A percentile compares a stretch with the other conserved stretches of the same genome.
Evolutionary conservation across 2,329 filamentous ascomycete species (phyloP).

Genomic region (Exophiala oligosperma): DNA sequence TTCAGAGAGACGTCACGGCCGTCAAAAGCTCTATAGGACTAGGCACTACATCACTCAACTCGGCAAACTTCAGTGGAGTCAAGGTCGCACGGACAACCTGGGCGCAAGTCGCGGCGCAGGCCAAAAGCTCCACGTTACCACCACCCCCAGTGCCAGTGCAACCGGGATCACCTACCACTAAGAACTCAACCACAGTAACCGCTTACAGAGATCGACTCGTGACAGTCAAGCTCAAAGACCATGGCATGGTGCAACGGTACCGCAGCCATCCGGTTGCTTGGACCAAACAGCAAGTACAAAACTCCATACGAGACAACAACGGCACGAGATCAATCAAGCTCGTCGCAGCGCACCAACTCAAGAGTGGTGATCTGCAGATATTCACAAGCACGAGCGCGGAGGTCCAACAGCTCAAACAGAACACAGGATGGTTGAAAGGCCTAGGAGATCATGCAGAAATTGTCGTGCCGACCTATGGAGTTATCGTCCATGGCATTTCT

Average conservation of each 20-base stretch:
- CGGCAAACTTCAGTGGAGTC: too few species aligned
- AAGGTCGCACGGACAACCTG: too few species aligned
- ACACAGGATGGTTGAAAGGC: background rate
- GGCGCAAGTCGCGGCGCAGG: too few species aligned
- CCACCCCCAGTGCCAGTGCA: too few species aligned
- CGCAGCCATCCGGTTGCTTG: background rate
- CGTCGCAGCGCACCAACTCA: slow-evolving; percentile 10
- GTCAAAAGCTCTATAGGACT: too few species aligned
- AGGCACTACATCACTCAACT: too few species aligned
- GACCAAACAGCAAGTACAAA: background rate
- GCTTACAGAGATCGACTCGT: background rate
- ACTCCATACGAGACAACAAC: background rate
- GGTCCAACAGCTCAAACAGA: background rate
- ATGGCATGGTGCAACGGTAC: slow-evolving; percentile 1
- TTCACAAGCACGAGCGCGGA: slow-evolving; percentile 1
- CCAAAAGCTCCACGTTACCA: too few species aligned
- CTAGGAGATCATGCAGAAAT: too few species aligned
- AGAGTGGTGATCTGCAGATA: slow-evolving; percentile 9
- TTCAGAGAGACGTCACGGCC: too few species aligned
- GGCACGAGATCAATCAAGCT: slow-evolving; percentile 4
- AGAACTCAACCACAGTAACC: too few species aligned
- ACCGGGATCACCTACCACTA: too few species aligned
- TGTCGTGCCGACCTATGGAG: too few species aligned
- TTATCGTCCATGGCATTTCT: slow-evolving; percentile 18
- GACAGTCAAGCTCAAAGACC: slow-evolving; percentile 3